phyloP scores from a whole-genome alignment of 2,329 filamentous ascomycete genomes.

The Fusarium sp. region DNA sequence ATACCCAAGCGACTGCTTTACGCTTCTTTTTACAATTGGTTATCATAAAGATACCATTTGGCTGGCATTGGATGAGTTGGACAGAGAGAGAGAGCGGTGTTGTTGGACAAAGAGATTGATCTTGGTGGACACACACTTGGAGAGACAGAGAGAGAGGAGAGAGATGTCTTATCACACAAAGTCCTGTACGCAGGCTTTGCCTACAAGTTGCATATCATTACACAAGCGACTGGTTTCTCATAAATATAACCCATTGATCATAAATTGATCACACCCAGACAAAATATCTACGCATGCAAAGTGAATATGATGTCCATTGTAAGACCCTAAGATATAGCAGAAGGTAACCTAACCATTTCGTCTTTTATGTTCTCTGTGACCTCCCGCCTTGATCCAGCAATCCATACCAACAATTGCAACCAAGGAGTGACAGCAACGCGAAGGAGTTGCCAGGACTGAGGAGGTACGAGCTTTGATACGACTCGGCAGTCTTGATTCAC shows the following conservation, averaged over 20 bases:
- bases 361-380: not conserved
- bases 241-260: not conserved
- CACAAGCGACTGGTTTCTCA: not conserved
- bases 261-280: not conserved
- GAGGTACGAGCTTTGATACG: too few species aligned
- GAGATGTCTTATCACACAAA: too few species aligned
- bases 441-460: too few species aligned
- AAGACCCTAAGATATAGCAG: not conserved
- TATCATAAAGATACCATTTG: not conserved
- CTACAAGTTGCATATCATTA: not conserved
- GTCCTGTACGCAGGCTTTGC: not conserved
- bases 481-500: too few species aligned
- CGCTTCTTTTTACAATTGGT: not conserved
- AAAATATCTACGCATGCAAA: not conserved
- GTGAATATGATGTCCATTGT: not conserved
- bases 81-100: too few species aligned
- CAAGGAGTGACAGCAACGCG: too few species aligned
- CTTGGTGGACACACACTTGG: too few species aligned
- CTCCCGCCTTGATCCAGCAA: too few species aligned
- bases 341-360: not conserved
- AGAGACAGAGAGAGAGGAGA: too few species aligned
- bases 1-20: not conserved
- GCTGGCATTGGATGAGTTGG: not conserved
- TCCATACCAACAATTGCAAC: too few species aligned
- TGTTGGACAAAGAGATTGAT: too few species aligned